Base-by-base conservation (phyloP, 345 rosid species). In the Lumnitzera littorea region DNA sequence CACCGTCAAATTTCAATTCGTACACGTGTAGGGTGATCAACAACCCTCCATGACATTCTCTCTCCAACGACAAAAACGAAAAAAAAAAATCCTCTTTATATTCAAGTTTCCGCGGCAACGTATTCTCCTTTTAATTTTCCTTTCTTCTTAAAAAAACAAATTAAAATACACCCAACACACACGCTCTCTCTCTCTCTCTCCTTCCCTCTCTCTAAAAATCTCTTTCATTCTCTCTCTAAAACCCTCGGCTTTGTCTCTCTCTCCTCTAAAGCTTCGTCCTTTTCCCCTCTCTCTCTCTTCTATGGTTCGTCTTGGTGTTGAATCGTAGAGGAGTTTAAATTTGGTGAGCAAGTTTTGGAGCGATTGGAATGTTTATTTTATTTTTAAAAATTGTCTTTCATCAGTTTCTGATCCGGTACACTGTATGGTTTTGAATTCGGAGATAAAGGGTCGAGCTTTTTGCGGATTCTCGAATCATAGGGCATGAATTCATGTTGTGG, bases 61-160 rank as follows among this genome's bases (percentile, higher is more conserved):
- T 36, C 43, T 36, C 43, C 7, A 36, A 36, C 9, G 1, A 36
- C 43, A 36, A 36, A 36, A 5, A 20, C 20, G 9, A 36, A 36
- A 36, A 36, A 36, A 5, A 36, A 36, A 36, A 36, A 5, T 1
- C 43, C 67, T 72, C 78, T 59, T 73, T 76, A 53, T 79, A 76
- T 87, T 87, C 89, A 87, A 88, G 96, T 88, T 88, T 88, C 43
- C 91, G 89, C 91, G 96, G 96, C 87, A 88, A 85, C 72, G 58
- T 56, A 36, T 24, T 62, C 48, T 41, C 15, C 51, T 55, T 67
- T 47, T 65, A 36, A 5, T 41, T 41, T 29, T 20, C 20, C 12
- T 51, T 27, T 27, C 5, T 5, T 27, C 5, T 7, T 7, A 0
- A 36, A 36, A 36, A 36, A 36, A 36, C 11, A 36, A 36, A 36